Base-by-base conservation (phyloP, 2,329 filamentous ascomycete genomes). In the Aspergillus pseudonomiae region DNA sequence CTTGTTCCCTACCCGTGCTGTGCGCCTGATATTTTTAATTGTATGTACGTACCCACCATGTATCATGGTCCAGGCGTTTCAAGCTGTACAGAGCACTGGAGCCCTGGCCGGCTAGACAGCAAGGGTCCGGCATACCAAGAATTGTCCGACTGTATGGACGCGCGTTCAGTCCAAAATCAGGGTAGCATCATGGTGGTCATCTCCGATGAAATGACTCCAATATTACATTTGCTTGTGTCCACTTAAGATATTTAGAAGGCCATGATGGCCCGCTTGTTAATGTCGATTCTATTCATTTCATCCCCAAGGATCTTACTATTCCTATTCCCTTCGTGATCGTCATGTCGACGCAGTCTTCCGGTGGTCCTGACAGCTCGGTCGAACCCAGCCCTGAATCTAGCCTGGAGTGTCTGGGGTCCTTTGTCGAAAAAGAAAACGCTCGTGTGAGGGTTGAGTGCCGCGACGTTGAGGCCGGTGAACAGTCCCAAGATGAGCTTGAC, bases 41-140 rank as follows among this genome's bases (percentile, higher is more conserved):
- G 61, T 63, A 63, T 7, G 61, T 63, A 63, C 16, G 61, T 63
- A 63, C 16, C 61, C 61, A 63, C 57, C n/a, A 41, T 59, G 34
- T 26, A 30, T 28, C 34, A 19, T 45, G 58, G 46, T 36, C 52
- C 57, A 56, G n/a, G 39, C 43, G 57, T 53, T 60, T 53, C 46
- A 50, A 58, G 50, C 34, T 24, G n/a, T 52, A 52, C 19, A 39
- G 52, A 26, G 32, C 4, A 24, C 39, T 21, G 11, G 24, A 55
- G 32, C 6, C 32, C 39, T 41, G 45, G 55, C 32, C 19, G 48
- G 3, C 30, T 21, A 46, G 39, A 58, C 57, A 61, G 57, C 64
- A 62, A 64, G 56, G 62, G 59, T 5, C 64, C 64, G 57, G 62
- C 62, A 65, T 65, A 63, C 64, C 64, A 64, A 45, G 52, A 63